Evolutionary conservation across 176 grass and related monocot genomes (phyloP).

Genomic region (Triticum monococcum): DNA sequence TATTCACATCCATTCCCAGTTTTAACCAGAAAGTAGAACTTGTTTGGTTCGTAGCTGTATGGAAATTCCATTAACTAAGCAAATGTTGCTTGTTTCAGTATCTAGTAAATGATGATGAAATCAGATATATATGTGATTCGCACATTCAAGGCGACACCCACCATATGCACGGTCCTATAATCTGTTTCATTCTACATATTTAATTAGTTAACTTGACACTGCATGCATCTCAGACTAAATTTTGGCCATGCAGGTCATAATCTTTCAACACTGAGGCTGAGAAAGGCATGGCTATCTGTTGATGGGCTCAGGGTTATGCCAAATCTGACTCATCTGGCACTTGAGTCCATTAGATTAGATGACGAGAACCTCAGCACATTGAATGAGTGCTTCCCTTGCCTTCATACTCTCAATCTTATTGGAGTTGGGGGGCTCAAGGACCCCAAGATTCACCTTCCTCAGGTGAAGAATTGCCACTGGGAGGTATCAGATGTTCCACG

Average conservation of each 20-base stretch:
- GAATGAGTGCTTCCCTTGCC: slow-evolving; percentile 79
- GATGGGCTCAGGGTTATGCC: slow-evolving; percentile 62
- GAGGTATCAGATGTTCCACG: slow-evolving; percentile 60
- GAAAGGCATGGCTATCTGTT: slow-evolving; percentile 79
- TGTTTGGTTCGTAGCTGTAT: background rate
- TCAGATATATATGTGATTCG: background rate
- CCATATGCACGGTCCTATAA: background rate
- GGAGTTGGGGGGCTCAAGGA: slow-evolving; percentile 67
- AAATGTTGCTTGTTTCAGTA: background rate
- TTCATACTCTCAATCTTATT: slow-evolving; percentile 66
- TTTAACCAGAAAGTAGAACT: background rate
- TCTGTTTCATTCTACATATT: background rate
- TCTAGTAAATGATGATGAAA: background rate
- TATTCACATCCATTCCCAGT: background rate
- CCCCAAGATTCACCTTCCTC: slow-evolving; percentile 59
- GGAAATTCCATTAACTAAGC: background rate
- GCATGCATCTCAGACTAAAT: background rate
- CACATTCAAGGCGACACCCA: background rate
- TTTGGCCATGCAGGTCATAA: slow-evolving; percentile 45
- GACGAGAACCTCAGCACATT: slow-evolving; percentile 65
- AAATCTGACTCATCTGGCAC: slow-evolving; percentile 50
- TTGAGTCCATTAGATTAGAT: slow-evolving; percentile 72
- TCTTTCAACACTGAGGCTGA: slow-evolving; percentile 56
- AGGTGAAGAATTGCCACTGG: slow-evolving; percentile 58
- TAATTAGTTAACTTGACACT: background rate